phyloP scores from a whole-genome alignment of 306 rosid genomes.

The Citrullus amarus region DNA sequence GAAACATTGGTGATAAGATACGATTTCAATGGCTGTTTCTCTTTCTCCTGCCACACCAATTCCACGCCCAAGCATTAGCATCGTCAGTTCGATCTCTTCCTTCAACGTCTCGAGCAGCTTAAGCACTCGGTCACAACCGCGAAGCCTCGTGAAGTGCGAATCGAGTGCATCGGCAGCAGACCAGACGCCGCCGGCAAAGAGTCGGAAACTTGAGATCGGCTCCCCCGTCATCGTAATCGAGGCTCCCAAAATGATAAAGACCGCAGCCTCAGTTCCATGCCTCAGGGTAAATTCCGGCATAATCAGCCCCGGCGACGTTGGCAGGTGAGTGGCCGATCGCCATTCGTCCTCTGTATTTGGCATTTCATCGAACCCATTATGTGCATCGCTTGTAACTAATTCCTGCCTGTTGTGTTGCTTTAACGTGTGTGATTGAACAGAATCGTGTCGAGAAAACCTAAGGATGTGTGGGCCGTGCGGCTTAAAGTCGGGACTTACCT shows the following conservation, averaged over 20 bases:
- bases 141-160: slow-evolving; percentile 28
- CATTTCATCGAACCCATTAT: neutral
- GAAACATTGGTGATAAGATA: neutral
- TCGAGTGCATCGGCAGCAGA: slow-evolving; percentile 28
- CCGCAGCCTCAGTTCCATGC: slow-evolving; percentile 66
- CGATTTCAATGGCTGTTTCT: slow-evolving; percentile 19
- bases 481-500: slow-evolving; percentile 67
- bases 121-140: slow-evolving; percentile 11
- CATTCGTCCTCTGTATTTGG: neutral
- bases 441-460: slow-evolving; percentile 78
- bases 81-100: neutral
- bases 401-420: neutral
- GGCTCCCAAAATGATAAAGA: slow-evolving; percentile 67
- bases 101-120: neutral
- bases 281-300: slow-evolving; percentile 57
- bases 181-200: slow-evolving; percentile 7
- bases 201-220: slow-evolving; percentile 43
- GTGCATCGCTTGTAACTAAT: neutral
- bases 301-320: slow-evolving; percentile 77
- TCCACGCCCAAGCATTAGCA: slow-evolving; percentile 12
- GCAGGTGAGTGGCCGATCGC: slow-evolving; percentile 38
- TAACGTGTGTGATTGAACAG: slow-evolving; percentile 19
- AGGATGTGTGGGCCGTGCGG: slow-evolving; percentile 79
- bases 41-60: slow-evolving; percentile 3
- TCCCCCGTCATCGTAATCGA: slow-evolving; percentile 63